A percentile compares a stretch with the other conserved stretches of the same genome.
phyloP scores from a whole-genome alignment of 1,284 basidiomycete species.

The Sphagnurus paluster region DNA sequence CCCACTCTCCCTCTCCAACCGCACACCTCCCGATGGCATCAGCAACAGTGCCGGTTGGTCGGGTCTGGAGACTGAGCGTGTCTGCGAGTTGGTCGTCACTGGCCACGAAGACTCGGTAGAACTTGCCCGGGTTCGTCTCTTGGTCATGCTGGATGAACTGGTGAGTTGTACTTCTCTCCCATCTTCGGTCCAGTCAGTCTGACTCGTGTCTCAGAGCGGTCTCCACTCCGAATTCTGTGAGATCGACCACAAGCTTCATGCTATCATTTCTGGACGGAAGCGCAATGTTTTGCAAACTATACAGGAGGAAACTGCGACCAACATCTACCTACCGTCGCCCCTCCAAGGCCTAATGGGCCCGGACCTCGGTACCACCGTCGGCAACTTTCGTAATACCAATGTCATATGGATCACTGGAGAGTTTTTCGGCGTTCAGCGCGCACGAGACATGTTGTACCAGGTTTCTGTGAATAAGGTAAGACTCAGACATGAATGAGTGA shows the following conservation, averaged over 20 bases:
- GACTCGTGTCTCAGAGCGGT: slow-evolving; percentile 59
- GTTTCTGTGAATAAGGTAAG: slow-evolving; percentile 77
- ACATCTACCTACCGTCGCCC: slow-evolving; percentile 93
- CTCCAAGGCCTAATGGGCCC: slow-evolving; percentile 83
- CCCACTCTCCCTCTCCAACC: slow-evolving; percentile 66
- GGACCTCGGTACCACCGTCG: slow-evolving; percentile 41
- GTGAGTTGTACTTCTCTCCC: slow-evolving; percentile 46
- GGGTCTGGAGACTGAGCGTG: slow-evolving; percentile 90
- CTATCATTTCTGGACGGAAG: slow-evolving; percentile 91
- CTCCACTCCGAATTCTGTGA: slow-evolving; percentile 90
- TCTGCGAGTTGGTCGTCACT: slow-evolving; percentile 90
- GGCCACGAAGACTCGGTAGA: slow-evolving; percentile 90
- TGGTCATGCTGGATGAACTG: slow-evolving; percentile 95
- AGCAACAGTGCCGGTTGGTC: slow-evolving; percentile 76
- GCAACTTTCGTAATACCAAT: slow-evolving; percentile 59
- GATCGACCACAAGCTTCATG: slow-evolving; percentile 94
- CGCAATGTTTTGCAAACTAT: slow-evolving; percentile 88
- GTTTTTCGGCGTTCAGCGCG: slow-evolving; percentile 94
- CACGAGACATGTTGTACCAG: slow-evolving; percentile 93
- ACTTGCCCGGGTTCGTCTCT: slow-evolving; percentile 83
- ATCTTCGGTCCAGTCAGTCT: slow-evolving; percentile 7
- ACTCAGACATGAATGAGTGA: slow-evolving; percentile 12
- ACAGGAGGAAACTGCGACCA: slow-evolving; percentile 96
- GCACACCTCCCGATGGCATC: slow-evolving; percentile 75
- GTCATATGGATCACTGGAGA: slow-evolving; percentile 97